Percentiles rank a stretch among this genome's conserved stretches.
These are phyloP conservation scores for Entelexis paramagnoliae DNA, from an alignment of 1,139 yeast species.

Conservation along the genomic window DNA sequence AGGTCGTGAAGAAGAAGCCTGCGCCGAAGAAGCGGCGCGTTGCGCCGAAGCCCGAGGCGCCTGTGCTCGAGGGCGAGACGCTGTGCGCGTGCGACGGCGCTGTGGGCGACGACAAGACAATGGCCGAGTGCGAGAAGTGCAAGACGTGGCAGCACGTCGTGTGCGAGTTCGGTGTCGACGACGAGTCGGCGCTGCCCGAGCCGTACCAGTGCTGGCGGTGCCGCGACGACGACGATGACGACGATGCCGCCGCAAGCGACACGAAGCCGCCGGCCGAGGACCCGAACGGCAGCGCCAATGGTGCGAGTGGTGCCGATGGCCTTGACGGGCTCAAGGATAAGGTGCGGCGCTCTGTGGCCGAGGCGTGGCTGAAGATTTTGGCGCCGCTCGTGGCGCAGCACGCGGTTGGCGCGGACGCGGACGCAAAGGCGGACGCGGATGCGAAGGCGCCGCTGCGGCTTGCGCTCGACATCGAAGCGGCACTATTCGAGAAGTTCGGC, in stretches of 20 bases:
- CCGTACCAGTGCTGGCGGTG: conserved; percentile 45
- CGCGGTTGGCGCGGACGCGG: conserved; percentile 19
- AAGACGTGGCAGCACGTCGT: conserved; percentile 75
- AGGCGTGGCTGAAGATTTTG: conserved; percentile 13
- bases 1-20: neutral
- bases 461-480: conserved; percentile 36
- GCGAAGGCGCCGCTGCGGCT: conserved; percentile 25
- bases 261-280: neutral
- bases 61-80: conserved; percentile 13
- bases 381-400: conserved; percentile 7
- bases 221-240: conserved; percentile 19
- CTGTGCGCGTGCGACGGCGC: conserved; percentile 15
- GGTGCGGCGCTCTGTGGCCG: conserved; percentile 19
- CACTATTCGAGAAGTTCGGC: conserved; percentile 35
- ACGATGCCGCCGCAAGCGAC: neutral
- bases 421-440: conserved; percentile 19
- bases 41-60: neutral
- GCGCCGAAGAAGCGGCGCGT: conserved; percentile 8
- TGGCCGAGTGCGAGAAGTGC: conserved; percentile 75
- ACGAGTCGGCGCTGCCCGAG: conserved; percentile 37
- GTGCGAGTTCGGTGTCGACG: conserved; percentile 52
- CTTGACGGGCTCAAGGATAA: conserved; percentile 6
- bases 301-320: neutral
- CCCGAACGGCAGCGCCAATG: neutral
- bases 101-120: conserved; percentile 40